Evolutionary conservation across 768 basidiomycete species (phyloP), one percentile per base, ranked within the genome.

Genomic region (Tulasnella sp.): DNA sequence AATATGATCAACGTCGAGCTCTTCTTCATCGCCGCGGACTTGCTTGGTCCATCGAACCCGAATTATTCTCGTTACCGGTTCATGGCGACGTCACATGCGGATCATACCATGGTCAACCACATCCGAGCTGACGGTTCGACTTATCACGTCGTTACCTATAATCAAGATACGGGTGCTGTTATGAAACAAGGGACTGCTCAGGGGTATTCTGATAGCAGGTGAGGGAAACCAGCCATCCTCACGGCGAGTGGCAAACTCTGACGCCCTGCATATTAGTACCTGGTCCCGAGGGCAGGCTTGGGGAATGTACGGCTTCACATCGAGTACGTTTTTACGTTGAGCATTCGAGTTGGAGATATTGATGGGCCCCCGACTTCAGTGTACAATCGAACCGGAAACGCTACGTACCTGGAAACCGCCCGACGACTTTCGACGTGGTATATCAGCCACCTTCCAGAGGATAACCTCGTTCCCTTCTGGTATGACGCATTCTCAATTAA

Each of bases 251-350:
- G n/a, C 42, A 62, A 34, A 39, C 58, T 40, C 62, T 73, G 71
- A 73, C 42, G n/a, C 18, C 34, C 16, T 14, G 27, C 24, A 62
- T 38, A 76, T 56, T 56, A 92, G 91, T 83, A 93, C 93, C 9
- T 93, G 92, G 92, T 88, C 91, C 71, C 89, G 92, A 40, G 92
- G 92, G 12, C 90, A 94, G 83, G 88, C 90, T 19, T 93, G 92
- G 92, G 92, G 88, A 2, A 87, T 92, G 39, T 91, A 91, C 81
- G 92, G 92, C 0, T 93, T 90, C 83, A 89, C 91, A 0, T 91
- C 90, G 82, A 91, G 92, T 92, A 81, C 44, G 91, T 79, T 31
- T 12, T 10, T 24, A 18, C 52, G 3, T 40, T 72, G n/a, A 31
- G 14, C 12, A 62, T 36, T 10, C 19, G 40, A 38, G 44, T 79